Percentiles rank a stretch among this genome's conserved stretches.
Evolutionary conservation across 306 rosid genomes (phyloP).

Genomic region (Vigna reflexopilosa): DNA sequence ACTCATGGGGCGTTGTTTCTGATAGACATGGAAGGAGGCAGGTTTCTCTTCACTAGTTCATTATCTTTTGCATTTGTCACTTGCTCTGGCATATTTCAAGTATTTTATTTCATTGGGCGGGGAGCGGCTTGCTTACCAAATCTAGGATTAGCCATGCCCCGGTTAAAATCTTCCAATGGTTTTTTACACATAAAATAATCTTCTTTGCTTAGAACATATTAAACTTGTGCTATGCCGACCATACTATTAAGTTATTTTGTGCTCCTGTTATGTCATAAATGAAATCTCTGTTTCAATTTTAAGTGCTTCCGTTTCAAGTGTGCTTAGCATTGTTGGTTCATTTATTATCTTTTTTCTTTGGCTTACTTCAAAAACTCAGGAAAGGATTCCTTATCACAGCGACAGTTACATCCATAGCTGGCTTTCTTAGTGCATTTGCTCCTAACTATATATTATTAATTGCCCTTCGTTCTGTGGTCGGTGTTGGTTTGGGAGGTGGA

Average conservation of each 20-base stretch:
- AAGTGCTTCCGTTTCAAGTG: slow-evolving; percentile 8
- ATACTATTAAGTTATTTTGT: slow-evolving; percentile 3
- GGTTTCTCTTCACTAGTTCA: slow-evolving; percentile 4
- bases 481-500: slow-evolving; percentile 97
- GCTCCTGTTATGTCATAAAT: slow-evolving; percentile 18
- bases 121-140: not conserved
- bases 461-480: slow-evolving; percentile 78
- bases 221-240: not conserved
- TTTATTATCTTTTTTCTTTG: slow-evolving; percentile 35
- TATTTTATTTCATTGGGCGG: not conserved
- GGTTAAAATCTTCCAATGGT: slow-evolving; percentile 12
- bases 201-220: not conserved
- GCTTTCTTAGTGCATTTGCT: slow-evolving; percentile 86
- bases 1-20: slow-evolving; percentile 91
- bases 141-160: slow-evolving; percentile 23
- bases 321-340: not conserved
- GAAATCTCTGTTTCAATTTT: slow-evolving; percentile 27
- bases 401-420: slow-evolving; percentile 71
- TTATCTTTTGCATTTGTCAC: slow-evolving; percentile 2
- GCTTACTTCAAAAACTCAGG: slow-evolving; percentile 58
- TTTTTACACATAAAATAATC: not conserved
- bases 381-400: slow-evolving; percentile 93
- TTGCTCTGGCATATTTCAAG: slow-evolving; percentile 10
- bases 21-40: slow-evolving; percentile 90
- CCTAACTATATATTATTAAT: slow-evolving; percentile 70